Evolutionary conservation across 1,284 basidiomycete species (phyloP).

Genomic region (Trichosporon coremiiforme): DNA sequence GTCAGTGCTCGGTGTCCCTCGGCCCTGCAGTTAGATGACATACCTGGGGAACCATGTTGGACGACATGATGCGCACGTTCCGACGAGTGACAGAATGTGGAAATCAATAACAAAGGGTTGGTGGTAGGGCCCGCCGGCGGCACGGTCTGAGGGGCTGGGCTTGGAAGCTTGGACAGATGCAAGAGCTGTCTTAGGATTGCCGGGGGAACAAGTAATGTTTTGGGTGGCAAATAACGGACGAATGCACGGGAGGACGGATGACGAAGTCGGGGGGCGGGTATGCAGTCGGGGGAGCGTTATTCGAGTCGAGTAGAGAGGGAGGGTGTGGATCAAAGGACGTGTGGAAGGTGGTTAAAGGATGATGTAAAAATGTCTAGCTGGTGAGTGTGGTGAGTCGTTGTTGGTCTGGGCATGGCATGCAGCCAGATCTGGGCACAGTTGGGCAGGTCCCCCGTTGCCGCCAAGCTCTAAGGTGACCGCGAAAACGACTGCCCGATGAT

Average conservation of each 20-base stretch:
- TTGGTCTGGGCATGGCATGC: constrained; percentile 1
- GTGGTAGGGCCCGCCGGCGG: constrained; percentile 17
- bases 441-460: not conserved
- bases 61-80: constrained; percentile 34
- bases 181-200: constrained; percentile 9
- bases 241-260: not conserved
- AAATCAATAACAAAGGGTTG: constrained; percentile 7
- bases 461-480: constrained; percentile 6
- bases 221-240: constrained; percentile 2
- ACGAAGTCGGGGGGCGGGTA: not conserved
- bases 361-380: constrained; percentile 16
- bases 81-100: not conserved
- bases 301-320: constrained; percentile 6
- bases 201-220: not conserved
- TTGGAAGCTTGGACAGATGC: not conserved
- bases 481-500: not conserved
- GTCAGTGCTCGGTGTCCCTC: not conserved
- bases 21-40: constrained; percentile 21
- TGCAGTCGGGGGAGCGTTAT: not conserved
- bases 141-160: constrained; percentile 8
- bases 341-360: not conserved
- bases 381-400: constrained; percentile 9
- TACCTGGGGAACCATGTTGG: constrained; percentile 55
- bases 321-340: constrained; percentile 4
- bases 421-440: not conserved